Base-by-base conservation (phyloP, 169 alveolate species). In the Amoebophrya sp. region DNA sequence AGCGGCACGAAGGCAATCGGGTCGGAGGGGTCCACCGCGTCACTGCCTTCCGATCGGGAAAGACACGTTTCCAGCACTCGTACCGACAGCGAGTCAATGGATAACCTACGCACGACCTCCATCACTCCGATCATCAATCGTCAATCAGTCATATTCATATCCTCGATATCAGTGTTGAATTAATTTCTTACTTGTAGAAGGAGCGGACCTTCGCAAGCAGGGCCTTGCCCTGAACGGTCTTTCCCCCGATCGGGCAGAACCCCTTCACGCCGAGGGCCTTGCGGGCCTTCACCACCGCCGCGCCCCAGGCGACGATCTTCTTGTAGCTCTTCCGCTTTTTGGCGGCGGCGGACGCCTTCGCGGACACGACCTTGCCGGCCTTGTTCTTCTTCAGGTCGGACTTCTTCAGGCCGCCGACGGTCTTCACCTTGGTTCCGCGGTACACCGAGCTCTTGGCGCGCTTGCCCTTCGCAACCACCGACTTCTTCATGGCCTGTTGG, bases 171-270 rank as follows among this genome's bases (percentile, higher is more conserved):
- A n/a, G n/a, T n/a, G n/a, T n/a, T n/a, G n/a, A n/a, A n/a, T n/a
- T n/a, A n/a, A n/a, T n/a, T n/a, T n/a, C n/a, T n/a, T n/a, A n/a
- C n/a, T n/a, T n/a, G 34, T 2, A 43, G 90, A 43, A 31, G 18
- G 91, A 48, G 67, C 58, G 48, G 58, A 88, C 48, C 88, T 89
- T 89, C 69, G 58, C 91, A 39, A 50, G 58, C 87, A 89, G 91
- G 5, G 91, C 91, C 91, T 89, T 48, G 88, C 91, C 91, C 88
- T 89, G 91, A 10, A 69, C 41, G 15, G 88, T 89, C 91, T 89
- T 89, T 0, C 91, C 88, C 20, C 26, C 26, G 58, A 89, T 41
- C 0, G 91, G 88, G 41, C 45, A 34, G 88, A 89, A 89, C 26
- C 91, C 91, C 34, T 89, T 58, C 69, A 89, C 39, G 88, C 58